Base-by-base conservation (phyloP, 2,329 filamentous ascomycete genomes). In the Fusarium marasasianum region DNA sequence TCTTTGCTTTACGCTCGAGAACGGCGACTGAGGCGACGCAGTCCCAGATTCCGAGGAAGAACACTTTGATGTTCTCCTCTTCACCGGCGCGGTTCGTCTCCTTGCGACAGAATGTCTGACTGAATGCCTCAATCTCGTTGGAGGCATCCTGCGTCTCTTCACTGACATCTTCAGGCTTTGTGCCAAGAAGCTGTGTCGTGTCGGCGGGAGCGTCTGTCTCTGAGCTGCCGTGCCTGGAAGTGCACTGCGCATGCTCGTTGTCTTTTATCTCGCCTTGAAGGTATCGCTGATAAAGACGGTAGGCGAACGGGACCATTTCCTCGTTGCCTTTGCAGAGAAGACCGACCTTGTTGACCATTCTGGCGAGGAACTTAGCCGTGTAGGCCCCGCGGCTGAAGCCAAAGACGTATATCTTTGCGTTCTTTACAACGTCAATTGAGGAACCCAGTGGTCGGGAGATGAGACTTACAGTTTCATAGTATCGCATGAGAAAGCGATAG, bases 41-140 rank as follows among this genome's bases (percentile, higher is more conserved):
- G 73, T 89, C 87, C 81, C 87, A 89, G 47, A 89, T 82, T 3
- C 87, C 87, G n/a, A 89, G 84, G 77, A 89, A 89, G 76, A 86
- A 86, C 12, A 88, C 83, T 50, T 84, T 85, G 56, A 87, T 85
- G 50, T 85, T 83, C 24, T 79, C 77, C 45, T 80, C 76, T 11
- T 73, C 45, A 10, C 44, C 66, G 15, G 56, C 13, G 0, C 54
- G 8, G 51, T 47, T 64, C 8, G 66, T 74, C 56, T 82, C 81
- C 43, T 82, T 81, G 29, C 84, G 83, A 72, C 85, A 87, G 66
- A 88, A 88, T 0, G 86, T 87, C 29, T 82, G 81, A 55, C 84
- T 84, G 63, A 88, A 88, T 4, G 85, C 84, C 1, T 79, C 78
- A 66, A 87, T 82, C 70, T 85, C 82, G 41, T 84, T 80, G 35